Evolutionary conservation across 345 rosid species (phyloP), one percentile per base, ranked within the genome.

Genomic region (Eucalyptus regnans): DNA sequence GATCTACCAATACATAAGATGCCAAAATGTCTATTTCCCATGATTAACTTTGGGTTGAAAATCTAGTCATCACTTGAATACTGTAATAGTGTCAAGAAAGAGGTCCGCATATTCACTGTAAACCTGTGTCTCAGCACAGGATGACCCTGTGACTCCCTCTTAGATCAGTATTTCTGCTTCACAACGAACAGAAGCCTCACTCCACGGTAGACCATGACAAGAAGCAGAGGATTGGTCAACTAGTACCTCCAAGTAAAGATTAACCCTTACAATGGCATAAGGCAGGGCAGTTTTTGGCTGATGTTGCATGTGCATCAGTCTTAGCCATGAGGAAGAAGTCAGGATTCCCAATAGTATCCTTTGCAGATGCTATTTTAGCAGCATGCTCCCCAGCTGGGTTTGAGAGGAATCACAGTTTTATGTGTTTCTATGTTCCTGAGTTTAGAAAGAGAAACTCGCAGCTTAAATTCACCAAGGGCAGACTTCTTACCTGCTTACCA

Each of bases 301-400:
- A 95, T 8, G 92, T 90, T 9, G 93, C 96, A 68, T 93, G 89
- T 1, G 94, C 95, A 90, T 94, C 93, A n/a, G 93, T 93, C 81
- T 93, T 90, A 50, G 93, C 95, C 33, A 94, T 91, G 66, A 95
- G 93, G 90, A 93, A 93, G 88, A 95, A 92, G 86, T 93, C 93
- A 16, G 94, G 89, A 89, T 92, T 93, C 90, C 95, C 94, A 56
- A 91, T 91, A 46, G 94, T 95, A 81, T 94, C 93, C 89, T 94
- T 93, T 2, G 92, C 93, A 87, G 94, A 92, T 79, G 94, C 94
- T 76, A 94, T 92, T 86, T 94, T 93, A 12, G 92, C 92, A n/a
- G 96, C 94, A 88, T 95, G 93, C 90, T 95, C 94, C 88, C 93
- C 95, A 4, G 94, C 94, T 58, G 94, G 84, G 18, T 87, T 37